Base-by-base conservation (phyloP, 2,329 filamentous ascomycete genomes). In the Trichophyton rubrum region DNA sequence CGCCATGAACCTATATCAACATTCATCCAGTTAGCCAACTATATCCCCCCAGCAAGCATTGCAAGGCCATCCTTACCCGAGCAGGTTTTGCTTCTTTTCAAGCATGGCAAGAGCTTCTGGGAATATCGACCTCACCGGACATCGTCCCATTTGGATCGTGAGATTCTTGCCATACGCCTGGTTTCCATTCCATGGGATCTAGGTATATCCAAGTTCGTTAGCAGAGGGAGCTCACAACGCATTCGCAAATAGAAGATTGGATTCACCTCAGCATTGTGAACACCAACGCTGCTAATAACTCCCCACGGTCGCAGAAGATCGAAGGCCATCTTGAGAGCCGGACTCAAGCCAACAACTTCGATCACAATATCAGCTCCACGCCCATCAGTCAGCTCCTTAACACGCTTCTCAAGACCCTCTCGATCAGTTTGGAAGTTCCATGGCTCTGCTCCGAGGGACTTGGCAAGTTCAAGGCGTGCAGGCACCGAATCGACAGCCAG, bases 321-420 rank as follows among this genome's bases (percentile, higher is more conserved):
- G 71, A 85, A 90, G 0, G 82, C 87, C 40, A 85, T 88, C 67
- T 79, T 82, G 68, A 90, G 72, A 1, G 87, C 88, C 41, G 84
- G 81, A 59, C 83, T 85, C 62, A 86, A 74, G 0, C 87, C 87
- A 27, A 90, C 88, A 5, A 89, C 86, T 72, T 91, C 88, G 66
- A 96, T 85, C 1, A 93, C 85, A 17, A 89, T 84, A 74, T 96
- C 91, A 13, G 90, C 90, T 5, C 91, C 91, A 43, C 91, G 80
- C 6, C 90, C 90, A 15, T 87, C 80, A 0, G 89, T 93, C 56
- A 86, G 81, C 66, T 88, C 86, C 68, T 84, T 84, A 59, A 96
- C 85, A 59, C 86, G 82, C 66, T 81, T 79, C 60, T 85, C 75
- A 71, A 95, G 79, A 2, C 80, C 83, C 43, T 85, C 82, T 56